These are phyloP conservation scores for Rhododendron mucronatum DNA, from an alignment of 148 eudicot species.

Conservation along the genomic window DNA sequence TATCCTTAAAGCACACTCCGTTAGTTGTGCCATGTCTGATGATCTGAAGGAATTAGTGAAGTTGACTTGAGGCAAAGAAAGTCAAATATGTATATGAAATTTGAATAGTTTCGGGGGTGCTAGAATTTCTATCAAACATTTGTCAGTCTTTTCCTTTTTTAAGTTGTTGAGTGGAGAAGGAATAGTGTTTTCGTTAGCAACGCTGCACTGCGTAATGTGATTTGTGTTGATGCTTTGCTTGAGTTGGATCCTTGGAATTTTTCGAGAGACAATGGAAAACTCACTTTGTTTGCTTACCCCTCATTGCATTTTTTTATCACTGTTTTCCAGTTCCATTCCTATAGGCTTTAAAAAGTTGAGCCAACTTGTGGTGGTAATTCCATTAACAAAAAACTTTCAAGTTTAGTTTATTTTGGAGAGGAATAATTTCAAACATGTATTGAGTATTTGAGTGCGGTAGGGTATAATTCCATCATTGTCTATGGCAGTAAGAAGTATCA, in stretches of 20 bases:
- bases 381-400: too few species aligned
- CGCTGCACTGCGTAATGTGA: not conserved
- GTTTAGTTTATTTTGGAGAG: too few species aligned
- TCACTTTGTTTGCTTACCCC: too few species aligned
- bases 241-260: not conserved
- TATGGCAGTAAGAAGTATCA: too few species aligned
- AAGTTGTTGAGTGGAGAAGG: not conserved
- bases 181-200: not conserved
- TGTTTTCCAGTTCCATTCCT: too few species aligned
- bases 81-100: not conserved
- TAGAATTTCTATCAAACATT: not conserved
- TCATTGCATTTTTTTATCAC: too few species aligned
- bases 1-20: not conserved
- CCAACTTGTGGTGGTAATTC: too few species aligned
- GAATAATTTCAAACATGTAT: too few species aligned
- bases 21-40: slow-evolving; percentile 2
- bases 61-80: not conserved
- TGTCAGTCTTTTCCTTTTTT: not conserved
- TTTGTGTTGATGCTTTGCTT: too few species aligned
- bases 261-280: not conserved
- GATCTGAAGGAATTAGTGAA: not conserved
- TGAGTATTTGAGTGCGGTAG: too few species aligned
- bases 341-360: too few species aligned
- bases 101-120: not conserved
- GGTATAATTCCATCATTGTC: too few species aligned